A percentile compares a stretch with the other conserved stretches of the same genome.
phyloP scores from a whole-genome alignment of 306 rosid genomes.

The Quillaja saponaria region DNA sequence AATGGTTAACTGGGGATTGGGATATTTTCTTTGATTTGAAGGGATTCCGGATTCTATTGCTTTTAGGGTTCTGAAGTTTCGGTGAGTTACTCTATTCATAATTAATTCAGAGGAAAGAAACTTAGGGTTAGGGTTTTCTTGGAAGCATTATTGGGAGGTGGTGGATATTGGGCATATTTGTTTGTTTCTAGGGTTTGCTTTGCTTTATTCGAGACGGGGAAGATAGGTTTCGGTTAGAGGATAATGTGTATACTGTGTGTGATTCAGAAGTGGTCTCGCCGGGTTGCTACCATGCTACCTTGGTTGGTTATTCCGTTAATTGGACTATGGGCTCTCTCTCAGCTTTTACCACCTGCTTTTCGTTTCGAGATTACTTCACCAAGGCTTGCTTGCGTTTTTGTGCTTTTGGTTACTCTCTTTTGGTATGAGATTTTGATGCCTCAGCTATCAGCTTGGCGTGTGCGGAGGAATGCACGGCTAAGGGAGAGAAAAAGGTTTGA shows the following conservation, averaged over 20 bases:
- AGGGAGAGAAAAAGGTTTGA: conserved; percentile 90
- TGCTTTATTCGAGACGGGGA: conserved; percentile 50
- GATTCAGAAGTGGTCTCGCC: conserved; percentile 99
- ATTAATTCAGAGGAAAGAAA: conserved; percentile 39
- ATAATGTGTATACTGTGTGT: conserved; percentile 99
- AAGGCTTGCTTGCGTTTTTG: conserved; percentile 88
- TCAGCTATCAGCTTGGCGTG: conserved; percentile 92
- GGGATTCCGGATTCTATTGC: conserved; percentile 41
- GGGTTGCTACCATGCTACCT: conserved; percentile 98
- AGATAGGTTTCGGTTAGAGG: conserved; percentile 68
- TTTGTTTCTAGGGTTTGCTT: conserved; percentile 47
- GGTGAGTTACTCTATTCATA: conserved; percentile 29
- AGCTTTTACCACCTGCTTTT: conserved; percentile 95
- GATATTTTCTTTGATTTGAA: conserved; percentile 19
- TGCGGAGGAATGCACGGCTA: conserved; percentile 68
- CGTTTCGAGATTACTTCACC: conserved; percentile 96
- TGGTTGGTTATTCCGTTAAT: conserved; percentile 97
- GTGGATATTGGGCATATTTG: conserved; percentile 21
- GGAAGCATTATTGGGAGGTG: conserved; percentile 35
- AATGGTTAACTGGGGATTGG: conserved; percentile 34
- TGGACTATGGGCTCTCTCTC: conserved; percentile 96
- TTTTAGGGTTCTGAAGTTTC: conserved; percentile 73
- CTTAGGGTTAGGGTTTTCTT: conserved; percentile 57
- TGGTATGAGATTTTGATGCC: conserved; percentile 99
- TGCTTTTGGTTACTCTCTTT: conserved; percentile 86